Percentiles rank a stretch among this genome's conserved stretches.
Evolutionary conservation across 2,329 filamentous ascomycete genomes (phyloP).

Genomic region (Coniella vitis): DNA sequence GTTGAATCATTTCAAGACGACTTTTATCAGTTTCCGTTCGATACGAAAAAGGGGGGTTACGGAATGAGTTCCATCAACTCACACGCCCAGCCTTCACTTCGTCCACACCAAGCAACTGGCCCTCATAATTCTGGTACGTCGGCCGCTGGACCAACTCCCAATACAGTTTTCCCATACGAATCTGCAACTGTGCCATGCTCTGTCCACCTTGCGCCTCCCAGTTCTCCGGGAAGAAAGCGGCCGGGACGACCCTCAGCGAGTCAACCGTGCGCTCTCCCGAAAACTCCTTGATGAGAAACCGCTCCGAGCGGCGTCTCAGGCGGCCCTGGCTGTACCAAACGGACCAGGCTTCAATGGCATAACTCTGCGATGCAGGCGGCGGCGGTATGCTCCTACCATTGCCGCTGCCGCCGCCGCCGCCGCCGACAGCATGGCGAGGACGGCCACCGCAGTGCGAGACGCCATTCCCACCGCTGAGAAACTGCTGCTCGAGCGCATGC

Average conservation of each 20-base stretch:
- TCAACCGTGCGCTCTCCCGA: slow-evolving; percentile 37
- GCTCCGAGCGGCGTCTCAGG: slow-evolving; percentile 32
- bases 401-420: background rate
- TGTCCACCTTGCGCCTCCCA: slow-evolving; percentile 22
- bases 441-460: too few species aligned
- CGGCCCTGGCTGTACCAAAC: slow-evolving; percentile 28
- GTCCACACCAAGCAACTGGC: slow-evolving; percentile 29
- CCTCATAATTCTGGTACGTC: slow-evolving; percentile 40
- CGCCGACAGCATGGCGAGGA: too few species aligned
- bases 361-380: background rate
- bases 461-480: too few species aligned
- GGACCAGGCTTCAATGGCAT: slow-evolving; percentile 35
- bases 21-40: too few species aligned
- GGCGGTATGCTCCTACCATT: background rate
- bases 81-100: slow-evolving; percentile 19
- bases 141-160: slow-evolving; percentile 41
- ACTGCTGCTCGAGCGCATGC: too few species aligned
- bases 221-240: slow-evolving; percentile 33
- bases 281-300: slow-evolving; percentile 31
- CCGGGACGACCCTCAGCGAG: slow-evolving; percentile 36
- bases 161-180: slow-evolving; percentile 36
- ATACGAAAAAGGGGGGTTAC: background rate
- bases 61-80: slow-evolving; percentile 1
- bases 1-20: background rate
- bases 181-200: slow-evolving; percentile 30